These are phyloP conservation scores for Cryptococcus jaspeensis DNA, from an alignment of 1,284 basidiomycete species.

Conservation along the genomic window DNA sequence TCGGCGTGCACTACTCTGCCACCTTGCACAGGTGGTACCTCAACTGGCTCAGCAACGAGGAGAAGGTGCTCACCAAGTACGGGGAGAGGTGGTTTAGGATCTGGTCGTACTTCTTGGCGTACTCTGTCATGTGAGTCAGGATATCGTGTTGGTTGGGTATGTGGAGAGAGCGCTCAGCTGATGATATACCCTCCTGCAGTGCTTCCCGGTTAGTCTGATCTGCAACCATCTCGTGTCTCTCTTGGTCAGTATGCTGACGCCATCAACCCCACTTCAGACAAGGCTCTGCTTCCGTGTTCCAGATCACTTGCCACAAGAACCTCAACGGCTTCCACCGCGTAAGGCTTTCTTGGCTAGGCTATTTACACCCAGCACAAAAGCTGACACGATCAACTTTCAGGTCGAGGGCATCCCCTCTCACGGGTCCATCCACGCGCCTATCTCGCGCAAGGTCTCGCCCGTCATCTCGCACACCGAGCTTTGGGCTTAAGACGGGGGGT, in stretches of 20 bases:
- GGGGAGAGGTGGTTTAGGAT: constrained; percentile 86
- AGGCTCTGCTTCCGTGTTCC: constrained; percentile 86
- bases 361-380: neutral
- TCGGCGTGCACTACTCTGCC: constrained; percentile 95
- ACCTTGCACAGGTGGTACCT: constrained; percentile 93
- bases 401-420: constrained; percentile 74
- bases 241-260: neutral
- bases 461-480: constrained; percentile 7
- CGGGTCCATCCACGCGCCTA: constrained; percentile 42
- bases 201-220: constrained; percentile 7
- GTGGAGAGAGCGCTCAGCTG: neutral
- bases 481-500: neutral
- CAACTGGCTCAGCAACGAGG: constrained; percentile 90
- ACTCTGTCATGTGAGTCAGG: constrained; percentile 60
- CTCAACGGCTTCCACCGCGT: constrained; percentile 88
- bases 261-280: constrained; percentile 57
- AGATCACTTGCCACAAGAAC: constrained; percentile 96
- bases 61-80: constrained; percentile 82
- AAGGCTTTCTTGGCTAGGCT: constrained; percentile 5
- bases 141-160: neutral
- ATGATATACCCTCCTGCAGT: neutral
- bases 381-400: constrained; percentile 15
- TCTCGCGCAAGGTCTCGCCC: constrained; percentile 34
- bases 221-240: neutral
- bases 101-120: constrained; percentile 89